Evolutionary conservation across 1,284 basidiomycete species (phyloP), one percentile per base, ranked within the genome.

Genomic region (Ganoderma meredithae): DNA sequence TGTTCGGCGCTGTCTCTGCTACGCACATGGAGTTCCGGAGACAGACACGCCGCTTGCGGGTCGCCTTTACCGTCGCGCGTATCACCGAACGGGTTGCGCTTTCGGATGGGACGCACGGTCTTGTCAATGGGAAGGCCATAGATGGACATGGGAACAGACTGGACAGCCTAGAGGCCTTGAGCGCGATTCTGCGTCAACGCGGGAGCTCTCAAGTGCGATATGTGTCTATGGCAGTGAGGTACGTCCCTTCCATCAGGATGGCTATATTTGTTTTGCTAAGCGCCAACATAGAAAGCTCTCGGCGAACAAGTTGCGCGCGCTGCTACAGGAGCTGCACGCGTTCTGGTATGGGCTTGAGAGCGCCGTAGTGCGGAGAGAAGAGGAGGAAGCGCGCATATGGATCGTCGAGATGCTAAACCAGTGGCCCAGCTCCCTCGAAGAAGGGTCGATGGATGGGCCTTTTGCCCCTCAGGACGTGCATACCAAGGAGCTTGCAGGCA

Each of bases 201-300:
- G 69, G 83, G 4, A 78, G 73, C 2, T 82, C 78, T 36, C 82
- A 85, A 55, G 76, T 83, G 41, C 85, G 82, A 66, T 78, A 81
- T 63, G 73, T 89, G 5, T 83, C 81, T 12, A 77, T 76, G 17
- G 81, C 84, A 62, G 77, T 87, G 39, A 85, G 79, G 89, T 91
- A 71, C 7, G 55, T 33, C 31, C 43, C 56, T 67, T 33, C 39
- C 55, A 63, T 33, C 27, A 39, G 68, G 31, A 27, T 17, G 15
- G 2, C 22, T 40, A 3, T 41, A 12, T 27, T 36, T 6, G n/a
- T 1, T n/a, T 17, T 49, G 31, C 15, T 44, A 22, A 43, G 15
- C 6, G 15, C 15, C 19, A 1, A 12, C 17, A 33, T 33, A 91
- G 89, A 72, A 86, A 87, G 72, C 76, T 90, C 3, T 74, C 78